Conservation (phyloP, 495 filamentous ascomycete genomes). For the Aspergillus baeticus region DNA sequence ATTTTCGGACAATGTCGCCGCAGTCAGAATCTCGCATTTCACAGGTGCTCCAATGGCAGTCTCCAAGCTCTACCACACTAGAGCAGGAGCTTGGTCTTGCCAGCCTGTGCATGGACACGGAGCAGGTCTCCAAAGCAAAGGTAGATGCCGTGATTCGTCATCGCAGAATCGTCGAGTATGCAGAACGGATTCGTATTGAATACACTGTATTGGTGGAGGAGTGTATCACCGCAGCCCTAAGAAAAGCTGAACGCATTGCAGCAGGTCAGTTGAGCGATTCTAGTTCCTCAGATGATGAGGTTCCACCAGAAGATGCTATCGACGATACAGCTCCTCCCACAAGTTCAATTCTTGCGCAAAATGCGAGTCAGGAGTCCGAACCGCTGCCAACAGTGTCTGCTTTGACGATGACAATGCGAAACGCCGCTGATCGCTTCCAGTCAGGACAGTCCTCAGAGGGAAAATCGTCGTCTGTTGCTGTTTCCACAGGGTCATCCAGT, state of each 20-base stretch:
- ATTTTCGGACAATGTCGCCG: slow-evolving; percentile 87
- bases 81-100: slow-evolving; percentile 92
- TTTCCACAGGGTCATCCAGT: slow-evolving; percentile 80
- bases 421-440: slow-evolving; percentile 34
- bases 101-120: slow-evolving; percentile 84
- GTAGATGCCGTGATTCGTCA: slow-evolving; percentile 91
- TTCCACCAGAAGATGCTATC: slow-evolving; percentile 31
- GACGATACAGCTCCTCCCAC: not conserved
- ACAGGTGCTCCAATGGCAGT: slow-evolving; percentile 94
- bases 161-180: slow-evolving; percentile 90
- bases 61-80: slow-evolving; percentile 83
- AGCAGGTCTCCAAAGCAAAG: slow-evolving; percentile 76
- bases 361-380: slow-evolving; percentile 14
- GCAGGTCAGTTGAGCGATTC: slow-evolving; percentile 81
- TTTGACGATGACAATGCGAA: slow-evolving; percentile 44
- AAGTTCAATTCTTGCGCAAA: slow-evolving; percentile 5
- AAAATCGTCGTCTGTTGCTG: slow-evolving; percentile 59
- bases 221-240: slow-evolving; percentile 88
- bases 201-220: slow-evolving; percentile 89
- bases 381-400: slow-evolving; percentile 34
- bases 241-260: slow-evolving; percentile 84
- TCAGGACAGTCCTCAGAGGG: slow-evolving; percentile 34
- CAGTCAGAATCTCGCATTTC: slow-evolving; percentile 90
- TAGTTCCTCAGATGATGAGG: slow-evolving; percentile 51
- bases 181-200: slow-evolving; percentile 91